Base-by-base conservation (phyloP, 2,329 filamentous ascomycete species). In the Aspergillus sp. region DNA sequence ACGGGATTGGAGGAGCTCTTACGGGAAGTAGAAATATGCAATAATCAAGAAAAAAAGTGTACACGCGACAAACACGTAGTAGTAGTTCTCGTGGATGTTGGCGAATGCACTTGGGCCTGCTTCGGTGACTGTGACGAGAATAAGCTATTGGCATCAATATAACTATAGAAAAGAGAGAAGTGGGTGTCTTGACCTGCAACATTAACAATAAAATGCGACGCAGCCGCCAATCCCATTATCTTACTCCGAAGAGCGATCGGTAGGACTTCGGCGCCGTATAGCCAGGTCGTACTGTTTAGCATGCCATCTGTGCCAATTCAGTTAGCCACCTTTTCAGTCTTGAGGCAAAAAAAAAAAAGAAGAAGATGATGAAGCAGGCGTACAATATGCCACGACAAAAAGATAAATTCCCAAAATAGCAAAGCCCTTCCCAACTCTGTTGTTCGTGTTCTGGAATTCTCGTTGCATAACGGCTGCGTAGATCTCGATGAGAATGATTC, bases 381-480 rank as follows among this genome's bases (percentile, higher is more conserved):
- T 3, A 25, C 23, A 25, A 25, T 25, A 25, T 7, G 63, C 68
- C 2, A 80, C 72, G 1, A 77, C 79, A 51, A 81, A 82, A 0
- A 82, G 65, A 50, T 81, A 82, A 22, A 82, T 81, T 0, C 78
- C 79, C 1, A 82, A 63, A 23, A 82, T 74, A 1, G 79, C 76
- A 56, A 82, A 82, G 0, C 77, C 79, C 56, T 82, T 81, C 33
- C 79, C 79, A 23, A 80, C 57, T 4, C 65, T 63, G 57, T 81
- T 81, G 48, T 78, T 60, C 0, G 74, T 78, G 50, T 78, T 67
- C 55, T 81, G 77, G 57, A 81, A 82, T 41, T 73, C 60, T 23
- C 70, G 68, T 60, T 82, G 79, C 77, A 82, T 81, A 38, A 81
- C 73, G 1, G 79, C 76, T 0, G 78, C 70, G 53, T 82, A 82